Evolutionary conservation across 2,329 filamentous ascomycete genomes (phyloP), one percentile per base, ranked within the genome.

Genomic region (Fulvia fulva): DNA sequence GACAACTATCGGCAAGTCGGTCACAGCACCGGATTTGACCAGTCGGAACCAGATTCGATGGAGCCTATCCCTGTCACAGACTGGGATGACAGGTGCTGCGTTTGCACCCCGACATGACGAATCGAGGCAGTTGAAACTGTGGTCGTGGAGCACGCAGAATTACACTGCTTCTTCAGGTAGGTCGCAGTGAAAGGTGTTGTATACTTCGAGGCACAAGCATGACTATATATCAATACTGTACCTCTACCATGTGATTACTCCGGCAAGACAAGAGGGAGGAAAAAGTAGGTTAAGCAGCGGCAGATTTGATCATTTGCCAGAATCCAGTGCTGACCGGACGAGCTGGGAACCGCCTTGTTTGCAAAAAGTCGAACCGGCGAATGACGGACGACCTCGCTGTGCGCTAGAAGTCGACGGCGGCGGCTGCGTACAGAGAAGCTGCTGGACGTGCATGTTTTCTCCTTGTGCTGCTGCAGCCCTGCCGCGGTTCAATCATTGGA

Each of bases 1-100:
- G 55, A 50, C 23, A 28, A 49, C 50, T 52, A 47, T 60, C 57
- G 58, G 61, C 57, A 54, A 30, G 54, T 34, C 34, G 55, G 49
- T 56, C 61, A 60, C 28, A 52, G 50, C 56, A 50, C 34, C 45
- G 46, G 51, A 55, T 41, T 44, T 57, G 55, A 45, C 51, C 57
- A 53, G 3, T 55, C 52, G 46, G 52, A 61, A 55, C 55, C 55
- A 55, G 58, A 49, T 55, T 34, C 46, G 19, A 55, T 55, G 56
- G 37, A 59, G 22, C 45, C 19, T 26, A 47, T 28, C 23, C 58
- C 32, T 50, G 47, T 26, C 19, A 50, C 21, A 16, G 25, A 50
- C 56, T 26, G 54, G 44, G 54, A 62, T 53, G 41, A 50, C 47
- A 19, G 19, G 11, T 21, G 47, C 23, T 50, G 25, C 47, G 22